Evolutionary conservation across 208 protist species (phyloP).

Genomic region (Trypanosoma boissoni): DNA sequence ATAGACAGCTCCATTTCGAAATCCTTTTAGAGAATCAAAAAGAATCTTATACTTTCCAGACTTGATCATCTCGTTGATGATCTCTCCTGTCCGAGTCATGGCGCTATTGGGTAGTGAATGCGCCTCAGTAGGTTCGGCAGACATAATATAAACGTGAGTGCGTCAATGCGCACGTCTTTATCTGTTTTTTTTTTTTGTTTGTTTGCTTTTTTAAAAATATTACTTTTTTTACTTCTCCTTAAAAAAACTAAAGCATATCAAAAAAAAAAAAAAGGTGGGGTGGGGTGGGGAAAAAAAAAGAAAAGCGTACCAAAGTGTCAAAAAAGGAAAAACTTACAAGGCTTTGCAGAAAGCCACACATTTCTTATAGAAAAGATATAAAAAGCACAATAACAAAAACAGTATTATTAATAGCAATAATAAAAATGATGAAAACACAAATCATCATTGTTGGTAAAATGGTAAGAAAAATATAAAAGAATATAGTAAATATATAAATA

Average conservation of each 20-base stretch:
- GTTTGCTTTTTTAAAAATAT: too few species aligned
- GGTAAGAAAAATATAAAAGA: too few species aligned
- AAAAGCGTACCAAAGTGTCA: neutral
- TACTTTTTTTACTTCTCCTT: neutral
- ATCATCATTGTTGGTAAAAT: too few species aligned
- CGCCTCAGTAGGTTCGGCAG: neutral
- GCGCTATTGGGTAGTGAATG: neutral
- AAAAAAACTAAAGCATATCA: neutral
- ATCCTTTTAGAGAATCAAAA: conserved; percentile 72
- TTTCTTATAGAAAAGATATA: neutral
- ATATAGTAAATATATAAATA: too few species aligned
- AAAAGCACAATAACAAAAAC: neutral
- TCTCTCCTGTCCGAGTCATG: neutral
- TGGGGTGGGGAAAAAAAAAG: conserved; percentile 5
- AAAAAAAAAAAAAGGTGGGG: neutral
- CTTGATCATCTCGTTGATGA: conserved; percentile 65
- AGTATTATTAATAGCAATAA: too few species aligned
- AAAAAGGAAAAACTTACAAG: neutral
- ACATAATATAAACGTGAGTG: neutral
- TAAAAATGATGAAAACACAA: too few species aligned
- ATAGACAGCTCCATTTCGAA: conserved; percentile 88
- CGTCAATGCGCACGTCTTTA: neutral
- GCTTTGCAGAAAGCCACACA: too few species aligned
- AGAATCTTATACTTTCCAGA: conserved; percentile 59
- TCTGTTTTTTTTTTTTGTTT: too few species aligned